Evolutionary conservation across 2,329 filamentous ascomycete species (phyloP).

Genomic region (Arthroderma sp.): DNA sequence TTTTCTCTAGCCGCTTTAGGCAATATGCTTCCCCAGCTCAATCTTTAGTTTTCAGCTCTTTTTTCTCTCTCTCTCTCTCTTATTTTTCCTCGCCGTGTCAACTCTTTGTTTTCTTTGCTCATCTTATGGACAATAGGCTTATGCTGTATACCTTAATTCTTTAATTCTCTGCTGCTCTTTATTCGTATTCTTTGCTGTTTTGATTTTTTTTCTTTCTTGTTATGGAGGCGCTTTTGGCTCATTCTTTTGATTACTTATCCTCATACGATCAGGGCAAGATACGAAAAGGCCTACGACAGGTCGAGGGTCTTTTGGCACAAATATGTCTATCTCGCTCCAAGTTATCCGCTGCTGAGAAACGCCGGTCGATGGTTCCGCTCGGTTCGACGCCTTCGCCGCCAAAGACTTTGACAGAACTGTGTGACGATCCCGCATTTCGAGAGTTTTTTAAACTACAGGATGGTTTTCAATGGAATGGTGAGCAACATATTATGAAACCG

Average conservation of each 20-base stretch:
- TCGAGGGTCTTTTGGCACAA: slow-evolving; percentile 85
- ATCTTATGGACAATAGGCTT: too few relatives aligned
- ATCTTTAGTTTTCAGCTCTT: neutral
- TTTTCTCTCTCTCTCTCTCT: neutral
- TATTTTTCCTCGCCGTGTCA: too few relatives aligned
- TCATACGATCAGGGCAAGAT: slow-evolving; percentile 84
- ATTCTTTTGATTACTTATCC: slow-evolving; percentile 92
- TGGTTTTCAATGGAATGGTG: slow-evolving; percentile 90
- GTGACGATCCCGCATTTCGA: slow-evolving; percentile 74
- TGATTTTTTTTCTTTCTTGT: neutral
- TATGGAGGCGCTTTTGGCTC: slow-evolving; percentile 85
- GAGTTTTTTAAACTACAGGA: slow-evolving; percentile 97
- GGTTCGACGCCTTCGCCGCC: slow-evolving; percentile 31
- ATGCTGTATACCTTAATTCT: too few relatives aligned
- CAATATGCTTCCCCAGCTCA: neutral
- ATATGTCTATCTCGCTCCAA: slow-evolving; percentile 62
- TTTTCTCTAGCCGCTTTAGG: slow-evolving; percentile 3
- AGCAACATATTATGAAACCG: slow-evolving; percentile 8
- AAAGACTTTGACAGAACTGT: slow-evolving; percentile 57
- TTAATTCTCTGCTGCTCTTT: neutral
- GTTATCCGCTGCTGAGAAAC: slow-evolving; percentile 26
- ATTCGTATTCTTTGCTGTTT: neutral
- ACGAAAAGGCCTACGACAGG: slow-evolving; percentile 83
- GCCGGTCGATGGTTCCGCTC: slow-evolving; percentile 28
- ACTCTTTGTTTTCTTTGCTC: too few relatives aligned